A percentile compares a stretch with the other conserved stretches of the same genome.
These are phyloP conservation scores for Cryptosporidium baileyi DNA, from an alignment of 169 alveolate species.

Conservation along the genomic window DNA sequence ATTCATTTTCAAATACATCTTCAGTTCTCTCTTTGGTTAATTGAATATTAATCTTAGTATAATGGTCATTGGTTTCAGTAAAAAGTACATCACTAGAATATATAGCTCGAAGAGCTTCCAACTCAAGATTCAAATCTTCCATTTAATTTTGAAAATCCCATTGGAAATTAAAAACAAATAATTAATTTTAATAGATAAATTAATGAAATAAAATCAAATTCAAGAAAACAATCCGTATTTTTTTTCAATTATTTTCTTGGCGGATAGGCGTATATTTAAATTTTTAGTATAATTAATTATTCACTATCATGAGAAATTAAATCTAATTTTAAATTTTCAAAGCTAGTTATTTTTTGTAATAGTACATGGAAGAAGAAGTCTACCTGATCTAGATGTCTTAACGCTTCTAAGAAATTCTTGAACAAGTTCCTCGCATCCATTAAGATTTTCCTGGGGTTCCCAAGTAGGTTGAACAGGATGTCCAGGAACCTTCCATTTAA, in stretches of 20 bases:
- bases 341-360: background rate
- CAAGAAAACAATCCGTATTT: no score
- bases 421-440: constrained; percentile 58
- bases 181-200: no score
- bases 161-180: no score
- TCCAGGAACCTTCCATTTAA: constrained; percentile 65
- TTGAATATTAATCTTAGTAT: background rate
- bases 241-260: no score
- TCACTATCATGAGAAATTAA: no score
- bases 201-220: no score
- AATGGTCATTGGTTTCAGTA: constrained; percentile 8
- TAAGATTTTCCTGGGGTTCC: constrained; percentile 68
- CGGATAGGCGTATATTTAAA: no score
- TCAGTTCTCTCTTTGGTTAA: constrained; percentile 7
- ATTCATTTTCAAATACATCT: background rate
- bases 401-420: constrained; percentile 28
- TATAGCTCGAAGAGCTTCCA: constrained; percentile 53
- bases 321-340: no score
- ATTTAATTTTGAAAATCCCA: no score
- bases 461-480: constrained; percentile 70
- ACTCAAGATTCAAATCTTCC: constrained; percentile 43
- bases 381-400: constrained; percentile 68
- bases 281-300: no score
- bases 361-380: constrained; percentile 63
- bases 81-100: constrained; percentile 33